phyloP scores from a whole-genome alignment of 345 rosid species.

The Brassica incana region DNA sequence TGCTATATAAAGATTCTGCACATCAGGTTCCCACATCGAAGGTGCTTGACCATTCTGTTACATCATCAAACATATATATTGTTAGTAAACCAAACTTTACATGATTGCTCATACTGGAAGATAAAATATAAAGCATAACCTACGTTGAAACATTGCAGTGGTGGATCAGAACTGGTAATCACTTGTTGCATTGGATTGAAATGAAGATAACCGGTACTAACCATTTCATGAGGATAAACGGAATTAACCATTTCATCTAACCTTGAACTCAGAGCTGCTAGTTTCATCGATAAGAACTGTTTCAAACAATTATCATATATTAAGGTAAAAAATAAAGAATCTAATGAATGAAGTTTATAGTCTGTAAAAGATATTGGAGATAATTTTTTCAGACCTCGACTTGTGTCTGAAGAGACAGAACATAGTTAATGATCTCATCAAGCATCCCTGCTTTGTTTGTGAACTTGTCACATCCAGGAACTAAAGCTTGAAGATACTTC shows the following conservation, averaged over 20 bases:
- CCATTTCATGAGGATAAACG: conserved; percentile 32
- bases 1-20: conserved; percentile 63
- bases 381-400: conserved; percentile 76
- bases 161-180: conserved; percentile 47
- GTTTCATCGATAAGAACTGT: conserved; percentile 97
- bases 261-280: conserved; percentile 81
- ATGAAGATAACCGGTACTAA: conserved; percentile 46
- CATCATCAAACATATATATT: not conserved
- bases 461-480: conserved; percentile 95
- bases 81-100: not conserved
- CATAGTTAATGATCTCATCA: conserved; percentile 97
- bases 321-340: not conserved
- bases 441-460: conserved; percentile 98
- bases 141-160: conserved; percentile 15
- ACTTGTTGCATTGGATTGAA: conserved; percentile 54
- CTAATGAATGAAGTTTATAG: not conserved
- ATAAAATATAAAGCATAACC: not conserved
- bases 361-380: not conserved
- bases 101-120: not conserved
- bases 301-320: conserved; percentile 36
- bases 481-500: conserved; percentile 94
- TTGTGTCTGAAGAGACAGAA: conserved; percentile 92
- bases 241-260: conserved; percentile 44
- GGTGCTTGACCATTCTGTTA: conserved; percentile 61
- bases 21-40: conserved; percentile 63